Conservation (phyloP, 2,329 filamentous ascomycete species). For the Endothia cerciana region DNA sequence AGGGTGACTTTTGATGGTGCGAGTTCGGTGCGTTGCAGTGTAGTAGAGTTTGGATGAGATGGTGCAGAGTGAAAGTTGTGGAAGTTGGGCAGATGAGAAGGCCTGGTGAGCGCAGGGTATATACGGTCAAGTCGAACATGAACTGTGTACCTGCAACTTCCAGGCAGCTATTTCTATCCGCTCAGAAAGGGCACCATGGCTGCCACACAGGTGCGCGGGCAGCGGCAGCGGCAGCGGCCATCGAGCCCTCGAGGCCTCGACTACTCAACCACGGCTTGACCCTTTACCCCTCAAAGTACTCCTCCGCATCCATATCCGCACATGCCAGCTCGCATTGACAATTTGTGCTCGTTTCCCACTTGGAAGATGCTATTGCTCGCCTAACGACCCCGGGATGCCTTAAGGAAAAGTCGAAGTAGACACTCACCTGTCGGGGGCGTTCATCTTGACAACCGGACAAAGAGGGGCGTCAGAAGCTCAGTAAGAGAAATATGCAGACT, state of each 20-base stretch:
- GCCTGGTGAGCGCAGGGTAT: not conserved
- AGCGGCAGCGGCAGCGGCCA: not conserved
- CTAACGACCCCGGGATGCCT: not conserved
- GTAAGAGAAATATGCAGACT: not conserved
- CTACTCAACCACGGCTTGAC: not conserved
- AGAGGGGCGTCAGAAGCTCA: not conserved
- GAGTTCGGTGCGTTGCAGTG: not conserved
- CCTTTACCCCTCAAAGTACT: not conserved
- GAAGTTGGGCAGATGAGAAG: too few species aligned
- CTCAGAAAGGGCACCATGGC: not conserved
- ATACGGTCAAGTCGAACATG: not conserved
- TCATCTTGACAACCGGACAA: constrained; percentile 46
- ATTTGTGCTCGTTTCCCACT: not conserved
- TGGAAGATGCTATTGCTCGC: not conserved
- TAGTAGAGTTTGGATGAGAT: not conserved
- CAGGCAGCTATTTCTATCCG: not conserved
- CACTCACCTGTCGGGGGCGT: constrained; percentile 60
- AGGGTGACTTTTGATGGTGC: not conserved
- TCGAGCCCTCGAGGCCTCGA: not conserved
- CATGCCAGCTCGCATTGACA: not conserved
- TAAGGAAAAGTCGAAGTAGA: constrained; percentile 17
- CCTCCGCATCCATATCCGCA: not conserved
- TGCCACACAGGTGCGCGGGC: not conserved
- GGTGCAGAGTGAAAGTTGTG: not conserved
- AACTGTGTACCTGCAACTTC: not conserved